A percentile compares a stretch with the other conserved stretches of the same genome.
Conservation (phyloP, 2,329 filamentous ascomycete genomes). For the Gnomoniopsis smithogilvyi region DNA sequence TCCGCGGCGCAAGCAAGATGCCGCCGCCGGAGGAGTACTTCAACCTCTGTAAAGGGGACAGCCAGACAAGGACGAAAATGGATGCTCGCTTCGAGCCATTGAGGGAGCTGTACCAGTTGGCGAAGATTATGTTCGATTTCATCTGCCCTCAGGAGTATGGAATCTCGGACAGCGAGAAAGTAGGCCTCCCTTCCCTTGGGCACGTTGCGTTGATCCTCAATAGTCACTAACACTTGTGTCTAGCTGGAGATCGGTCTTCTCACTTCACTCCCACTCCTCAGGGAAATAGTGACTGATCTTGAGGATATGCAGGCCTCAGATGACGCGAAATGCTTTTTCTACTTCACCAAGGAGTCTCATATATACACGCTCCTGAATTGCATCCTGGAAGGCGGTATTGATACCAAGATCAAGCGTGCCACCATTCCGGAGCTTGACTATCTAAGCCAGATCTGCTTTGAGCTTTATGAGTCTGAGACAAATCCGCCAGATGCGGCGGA, state of each 20-base stretch:
- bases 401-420: conserved; percentile 93
- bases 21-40: conserved; percentile 74
- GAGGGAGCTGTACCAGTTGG: conserved; percentile 86
- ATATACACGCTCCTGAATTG: conserved; percentile 98
- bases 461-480: conserved; percentile 93
- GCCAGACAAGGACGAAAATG: conserved; percentile 71
- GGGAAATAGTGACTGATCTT: conserved; percentile 94
- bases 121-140: conserved; percentile 96
- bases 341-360: conserved; percentile 98
- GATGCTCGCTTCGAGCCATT: conserved; percentile 85
- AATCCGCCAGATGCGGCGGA: conserved; percentile 43
- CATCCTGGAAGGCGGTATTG: conserved; percentile 93
- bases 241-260: conserved; percentile 90
- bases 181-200: conserved; percentile 19
- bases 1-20: conserved; percentile 49
- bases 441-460: conserved; percentile 95
- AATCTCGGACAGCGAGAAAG: conserved; percentile 89
- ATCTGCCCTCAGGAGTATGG: conserved; percentile 98
- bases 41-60: conserved; percentile 78
- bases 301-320: conserved; percentile 96
- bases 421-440: conserved; percentile 98
- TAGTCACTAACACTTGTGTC: conserved; percentile 15
- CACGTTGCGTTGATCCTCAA: not conserved
- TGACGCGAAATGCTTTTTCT: conserved; percentile 94
- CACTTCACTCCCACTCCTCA: conserved; percentile 87